Percentiles rank a stretch among this genome's conserved stretches.
Evolutionary conservation across 1,139 yeast species (phyloP).

Genomic region (Pichia sp.): DNA sequence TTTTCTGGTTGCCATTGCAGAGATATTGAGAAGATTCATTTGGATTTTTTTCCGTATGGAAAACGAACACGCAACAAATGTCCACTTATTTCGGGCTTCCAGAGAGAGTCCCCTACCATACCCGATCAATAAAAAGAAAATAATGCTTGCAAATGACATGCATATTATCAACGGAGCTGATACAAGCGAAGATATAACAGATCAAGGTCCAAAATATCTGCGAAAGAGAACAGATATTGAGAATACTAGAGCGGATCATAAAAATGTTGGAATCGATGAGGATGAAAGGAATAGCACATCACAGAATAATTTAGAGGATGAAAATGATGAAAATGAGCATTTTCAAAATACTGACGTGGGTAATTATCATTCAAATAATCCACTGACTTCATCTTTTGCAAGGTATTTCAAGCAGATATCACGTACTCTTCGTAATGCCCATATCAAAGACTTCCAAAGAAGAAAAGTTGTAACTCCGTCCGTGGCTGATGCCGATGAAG

Average conservation of each 20-base stretch:
- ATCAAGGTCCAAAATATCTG: slow-evolving; percentile 7
- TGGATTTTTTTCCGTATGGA: slow-evolving; percentile 94
- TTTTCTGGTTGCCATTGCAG: slow-evolving; percentile 76
- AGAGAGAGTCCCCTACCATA: slow-evolving; percentile 85
- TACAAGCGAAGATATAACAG: slow-evolving; percentile 7
- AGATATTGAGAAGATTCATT: slow-evolving; percentile 67
- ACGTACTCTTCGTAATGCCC: slow-evolving; percentile 68
- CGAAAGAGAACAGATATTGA: slow-evolving; percentile 2
- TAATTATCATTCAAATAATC: too few relatives aligned
- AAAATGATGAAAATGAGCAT: too few relatives aligned
- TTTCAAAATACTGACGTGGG: too few relatives aligned
- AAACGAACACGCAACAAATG: slow-evolving; percentile 91
- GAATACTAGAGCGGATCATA: too few relatives aligned
- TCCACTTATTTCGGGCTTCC: slow-evolving; percentile 73
- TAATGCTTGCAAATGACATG: neutral
- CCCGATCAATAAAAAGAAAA: slow-evolving; percentile 26
- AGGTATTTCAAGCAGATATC: slow-evolving; percentile 33
- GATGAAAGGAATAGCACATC: too few relatives aligned
- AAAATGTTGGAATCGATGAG: too few relatives aligned
- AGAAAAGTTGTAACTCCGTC: slow-evolving; percentile 34
- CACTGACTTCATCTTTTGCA: too few relatives aligned
- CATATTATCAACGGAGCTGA: neutral
- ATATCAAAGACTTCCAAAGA: slow-evolving; percentile 83
- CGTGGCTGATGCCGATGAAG: slow-evolving; percentile 10
- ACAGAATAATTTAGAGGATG: too few relatives aligned